A percentile compares a stretch with the other conserved stretches of the same genome.
These are phyloP conservation scores for Lumnitzera littorea DNA, from an alignment of 345 rosid species.

Conservation along the genomic window DNA sequence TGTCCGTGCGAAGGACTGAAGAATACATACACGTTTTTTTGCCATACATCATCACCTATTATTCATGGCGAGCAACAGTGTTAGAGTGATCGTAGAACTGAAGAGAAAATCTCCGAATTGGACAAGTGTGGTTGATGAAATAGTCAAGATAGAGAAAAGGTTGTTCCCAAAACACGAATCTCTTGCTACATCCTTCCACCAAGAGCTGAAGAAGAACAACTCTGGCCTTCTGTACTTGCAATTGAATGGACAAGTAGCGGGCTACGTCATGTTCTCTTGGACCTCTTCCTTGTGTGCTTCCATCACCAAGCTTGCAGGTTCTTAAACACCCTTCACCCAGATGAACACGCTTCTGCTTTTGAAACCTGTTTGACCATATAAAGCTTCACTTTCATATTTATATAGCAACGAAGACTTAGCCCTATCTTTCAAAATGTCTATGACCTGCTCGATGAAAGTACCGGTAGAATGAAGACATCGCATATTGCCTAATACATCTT, in stretches of 20 bases:
- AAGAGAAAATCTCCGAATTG: conserved; percentile 35
- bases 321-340: background rate
- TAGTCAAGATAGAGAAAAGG: conserved; percentile 63
- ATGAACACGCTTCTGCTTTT: background rate
- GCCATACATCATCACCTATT: too few relatives aligned
- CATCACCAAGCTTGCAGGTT: conserved; percentile 83
- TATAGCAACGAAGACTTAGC: too few relatives aligned
- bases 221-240: conserved; percentile 52
- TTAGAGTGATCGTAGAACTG: conserved; percentile 31
- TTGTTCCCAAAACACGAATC: conserved; percentile 84
- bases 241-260: conserved; percentile 38
- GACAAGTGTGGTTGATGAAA: conserved; percentile 42
- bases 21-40: too few relatives aligned
- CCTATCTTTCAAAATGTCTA: background rate
- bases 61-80: too few relatives aligned
- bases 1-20: too few relatives aligned
- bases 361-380: too few relatives aligned
- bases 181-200: conserved; percentile 53
- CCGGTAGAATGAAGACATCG: background rate
- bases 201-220: conserved; percentile 63
- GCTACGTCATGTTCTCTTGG: conserved; percentile 69
- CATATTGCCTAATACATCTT: too few relatives aligned
- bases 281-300: conserved; percentile 70
- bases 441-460: conserved; percentile 44
- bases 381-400: too few relatives aligned